Evolutionary conservation across 1,284 basidiomycete genomes (phyloP), one percentile per base, ranked within the genome.

Genomic region (Moesziomyces globuligerus): DNA sequence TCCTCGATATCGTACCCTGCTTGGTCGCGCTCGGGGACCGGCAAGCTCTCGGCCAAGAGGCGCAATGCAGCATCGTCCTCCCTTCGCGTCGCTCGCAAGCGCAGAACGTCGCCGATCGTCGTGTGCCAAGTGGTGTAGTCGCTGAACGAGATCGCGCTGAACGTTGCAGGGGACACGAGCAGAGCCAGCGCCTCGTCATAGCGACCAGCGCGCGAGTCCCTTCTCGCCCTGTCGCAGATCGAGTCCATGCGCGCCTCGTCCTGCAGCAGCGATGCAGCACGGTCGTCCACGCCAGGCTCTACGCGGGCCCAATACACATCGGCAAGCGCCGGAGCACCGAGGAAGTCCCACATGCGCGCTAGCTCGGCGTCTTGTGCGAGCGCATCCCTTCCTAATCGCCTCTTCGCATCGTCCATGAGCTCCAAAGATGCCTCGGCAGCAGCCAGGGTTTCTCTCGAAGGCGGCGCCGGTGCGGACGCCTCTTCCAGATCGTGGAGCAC

Each of bases 351-450:
- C 4, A 71, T 24, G 17, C 23, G 57, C 3, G 58, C 62, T 0
- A 66, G 39, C 20, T 57, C 54, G 2, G n/a, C 48, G 17, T 54
- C 42, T 25, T 29, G 21, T 13, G 18, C 34, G 25, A 61, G 17
- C 2, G 62, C 29, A 20, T 61, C 55, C 32, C 41, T 39, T 21
- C 68, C 68, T 18, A 66, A 18, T 3, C 62, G 57, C 11, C 57
- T 58, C 37, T 57, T 71, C 10, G 68, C 57, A 46, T 71, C 68
- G 3, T 66, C 54, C 36, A 71, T 55, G 4, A 71, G 41, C 23
- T 65, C 58, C 29, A 71, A 39, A 3, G 68, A 71, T 5, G 57
- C 58, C 32, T 66, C 56, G 7, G 44, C 36, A 15, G 53, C 47
- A 2, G 68, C 47, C 43, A 57, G 18, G 1, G 44, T 17, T 18